Evolutionary conservation across 768 basidiomycete species (phyloP).

Genomic region (Pleurotus djamor): DNA sequence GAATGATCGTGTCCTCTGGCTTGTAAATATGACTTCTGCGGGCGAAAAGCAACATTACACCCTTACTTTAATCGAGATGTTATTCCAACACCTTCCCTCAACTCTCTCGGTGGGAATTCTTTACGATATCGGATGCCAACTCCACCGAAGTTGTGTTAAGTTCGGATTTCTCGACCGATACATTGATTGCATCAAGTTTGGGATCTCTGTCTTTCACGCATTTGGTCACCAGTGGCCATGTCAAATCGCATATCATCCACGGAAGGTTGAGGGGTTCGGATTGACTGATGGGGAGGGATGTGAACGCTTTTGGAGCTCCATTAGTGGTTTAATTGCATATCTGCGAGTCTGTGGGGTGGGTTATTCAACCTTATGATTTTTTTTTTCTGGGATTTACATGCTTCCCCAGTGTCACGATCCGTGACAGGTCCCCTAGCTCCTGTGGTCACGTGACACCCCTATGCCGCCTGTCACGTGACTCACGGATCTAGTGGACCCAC

Average conservation of each 20-base stretch:
- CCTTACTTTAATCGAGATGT: slow-evolving; percentile 21
- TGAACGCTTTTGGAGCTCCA: slow-evolving; percentile 22
- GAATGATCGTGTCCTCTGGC: slow-evolving; percentile 25
- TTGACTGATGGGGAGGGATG: slow-evolving; percentile 23
- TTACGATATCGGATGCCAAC: slow-evolving; percentile 30
- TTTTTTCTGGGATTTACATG: too few relatives aligned
- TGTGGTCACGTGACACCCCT: too few relatives aligned
- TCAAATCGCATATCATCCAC: slow-evolving; percentile 27
- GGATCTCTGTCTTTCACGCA: slow-evolving; percentile 30
- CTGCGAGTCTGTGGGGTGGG: slow-evolving; percentile 3
- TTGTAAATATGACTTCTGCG: slow-evolving; percentile 29
- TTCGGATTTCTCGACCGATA: slow-evolving; percentile 18
- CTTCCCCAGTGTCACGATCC: too few relatives aligned
- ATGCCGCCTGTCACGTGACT: too few relatives aligned
- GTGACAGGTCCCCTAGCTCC: too few relatives aligned
- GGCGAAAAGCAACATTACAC: slow-evolving; percentile 24
- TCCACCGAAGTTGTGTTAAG: slow-evolving; percentile 17
- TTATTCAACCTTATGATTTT: neutral
- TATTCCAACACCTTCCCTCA: slow-evolving; percentile 24
- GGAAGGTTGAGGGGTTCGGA: slow-evolving; percentile 20
- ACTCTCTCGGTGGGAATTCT: slow-evolving; percentile 15
- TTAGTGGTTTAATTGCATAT: slow-evolving; percentile 8
- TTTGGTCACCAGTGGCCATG: slow-evolving; percentile 33
- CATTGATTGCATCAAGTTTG: slow-evolving; percentile 19
- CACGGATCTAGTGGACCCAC: too few relatives aligned